phyloP scores from a whole-genome alignment of 2,329 filamentous ascomycete genomes.

The Dactylellina cionopaga region DNA sequence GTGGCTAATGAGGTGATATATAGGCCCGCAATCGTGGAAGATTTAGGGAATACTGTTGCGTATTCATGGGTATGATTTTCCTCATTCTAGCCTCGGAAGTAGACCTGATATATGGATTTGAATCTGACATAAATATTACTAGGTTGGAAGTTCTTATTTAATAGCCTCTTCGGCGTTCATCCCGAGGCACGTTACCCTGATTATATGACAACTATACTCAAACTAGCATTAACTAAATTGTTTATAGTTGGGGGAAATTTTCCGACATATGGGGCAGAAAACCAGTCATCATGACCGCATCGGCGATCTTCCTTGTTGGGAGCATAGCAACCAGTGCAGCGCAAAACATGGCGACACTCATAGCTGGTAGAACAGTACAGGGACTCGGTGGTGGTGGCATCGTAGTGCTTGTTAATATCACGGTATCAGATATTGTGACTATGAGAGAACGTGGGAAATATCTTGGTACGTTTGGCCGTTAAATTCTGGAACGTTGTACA shows the following conservation, averaged over 20 bases:
- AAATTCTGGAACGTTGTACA: background rate
- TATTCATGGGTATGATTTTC: constrained; percentile 45
- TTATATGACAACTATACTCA: background rate
- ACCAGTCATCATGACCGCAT: constrained; percentile 69
- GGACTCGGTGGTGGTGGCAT: constrained; percentile 69
- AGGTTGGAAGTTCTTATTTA: constrained; percentile 50
- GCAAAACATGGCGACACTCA: constrained; percentile 66
- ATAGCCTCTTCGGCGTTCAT: constrained; percentile 50
- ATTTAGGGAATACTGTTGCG: constrained; percentile 33
- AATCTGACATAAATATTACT: background rate
- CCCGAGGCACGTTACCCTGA: constrained; percentile 26
- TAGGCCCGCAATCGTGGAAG: constrained; percentile 45
- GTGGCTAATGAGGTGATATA: background rate
- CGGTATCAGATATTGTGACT: constrained; percentile 64
- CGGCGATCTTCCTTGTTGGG: constrained; percentile 71
- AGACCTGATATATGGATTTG: background rate
- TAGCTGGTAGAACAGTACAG: constrained; percentile 68
- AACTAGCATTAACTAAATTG: background rate
- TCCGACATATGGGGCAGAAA: constrained; percentile 75
- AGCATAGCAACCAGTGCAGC: constrained; percentile 68
- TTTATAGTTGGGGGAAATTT: constrained; percentile 47
- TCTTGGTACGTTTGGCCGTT: constrained; percentile 55
- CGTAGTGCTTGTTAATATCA: constrained; percentile 70
- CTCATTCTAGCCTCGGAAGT: background rate
- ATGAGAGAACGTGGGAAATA: constrained; percentile 56